Evolutionary conservation across 306 rosid genomes (phyloP), one percentile per base, ranked within the genome.

Genomic region (Lupinus albus): DNA sequence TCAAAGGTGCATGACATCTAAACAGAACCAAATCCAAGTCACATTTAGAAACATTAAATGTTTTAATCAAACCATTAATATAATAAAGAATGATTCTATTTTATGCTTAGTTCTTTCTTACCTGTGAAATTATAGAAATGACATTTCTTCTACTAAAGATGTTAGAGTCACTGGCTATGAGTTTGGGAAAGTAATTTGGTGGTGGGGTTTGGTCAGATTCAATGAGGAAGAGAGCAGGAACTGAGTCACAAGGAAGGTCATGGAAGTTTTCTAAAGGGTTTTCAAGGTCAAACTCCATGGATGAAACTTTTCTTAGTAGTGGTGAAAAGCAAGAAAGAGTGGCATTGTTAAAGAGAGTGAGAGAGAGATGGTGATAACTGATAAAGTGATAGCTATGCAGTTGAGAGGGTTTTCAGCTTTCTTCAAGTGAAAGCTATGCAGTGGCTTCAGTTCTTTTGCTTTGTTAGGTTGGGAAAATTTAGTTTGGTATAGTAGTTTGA

Each of bases 281-380:
- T 81, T 92, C 95, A 9, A 86, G 96, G 80, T 89, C 88, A 83
- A 86, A 86, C 74, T 92, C 98, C 98, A 93, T 93, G 65, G 77
- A 68, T 50, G 70, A 35, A 2, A 8, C 5, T 28, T n/a, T 58
- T 58, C 4, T 25, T 66, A 76, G 60, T 39, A 73, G 25, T 42
- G 11, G 7, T 64, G 80, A 45, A 54, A 50, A 49, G 47, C 3
- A 67, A 71, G 71, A 30, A 33, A 28, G 72, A 38, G 7, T 67
- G 59, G 56, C 88, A 86, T 84, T 51, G 75, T 73, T 52, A 61
- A 62, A 73, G 38, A 57, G 73, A 42, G 20, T 21, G 7, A 63
- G 41, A 38, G 30, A 25, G 30, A 25, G 30, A 25, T 4, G 4
- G 30, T 3, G 4, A 25, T 25, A 25, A 25, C 30, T 8, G 76